phyloP scores from a whole-genome alignment of 345 rosid species.

The Limnanthes douglasii region DNA sequence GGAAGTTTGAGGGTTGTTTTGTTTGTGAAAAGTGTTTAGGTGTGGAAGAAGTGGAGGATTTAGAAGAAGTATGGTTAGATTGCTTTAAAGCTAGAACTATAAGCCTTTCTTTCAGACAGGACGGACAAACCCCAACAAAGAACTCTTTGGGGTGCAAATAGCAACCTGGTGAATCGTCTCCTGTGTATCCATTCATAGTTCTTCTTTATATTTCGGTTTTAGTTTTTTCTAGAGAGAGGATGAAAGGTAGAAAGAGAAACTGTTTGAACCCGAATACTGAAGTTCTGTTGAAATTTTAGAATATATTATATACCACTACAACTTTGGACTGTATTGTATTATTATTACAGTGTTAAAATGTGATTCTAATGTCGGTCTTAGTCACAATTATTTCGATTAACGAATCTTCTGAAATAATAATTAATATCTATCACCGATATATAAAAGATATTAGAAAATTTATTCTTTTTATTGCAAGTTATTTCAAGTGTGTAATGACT shows the following conservation, averaged over 20 bases:
- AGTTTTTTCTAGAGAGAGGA: not conserved
- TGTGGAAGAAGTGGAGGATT: slow-evolving; percentile 18
- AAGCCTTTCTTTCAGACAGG: slow-evolving; percentile 82
- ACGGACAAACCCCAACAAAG: slow-evolving; percentile 60
- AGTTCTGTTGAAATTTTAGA: not conserved
- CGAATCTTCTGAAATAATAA: not conserved
- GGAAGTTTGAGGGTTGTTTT: slow-evolving; percentile 22
- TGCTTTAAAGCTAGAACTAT: slow-evolving; percentile 62
- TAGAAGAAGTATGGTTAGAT: slow-evolving; percentile 7
- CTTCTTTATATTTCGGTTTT: no score
- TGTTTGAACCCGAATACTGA: not conserved
- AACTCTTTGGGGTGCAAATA: slow-evolving; percentile 64
- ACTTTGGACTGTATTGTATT: not conserved
- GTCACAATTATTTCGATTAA: not conserved
- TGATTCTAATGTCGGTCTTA: not conserved
- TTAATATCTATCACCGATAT: not conserved
- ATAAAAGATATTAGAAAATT: not conserved
- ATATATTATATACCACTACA: not conserved
- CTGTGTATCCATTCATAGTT: slow-evolving; percentile 42
- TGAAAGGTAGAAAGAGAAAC: slow-evolving; percentile 2
- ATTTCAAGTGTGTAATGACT: not conserved
- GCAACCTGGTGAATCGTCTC: slow-evolving; percentile 48
- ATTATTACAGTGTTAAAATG: not conserved
- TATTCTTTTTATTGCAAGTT: not conserved
- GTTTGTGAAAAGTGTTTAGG: slow-evolving; percentile 13